These are phyloP conservation scores for Diaporthe aspalathi DNA, from an alignment of 2,329 filamentous ascomycete species.

Conservation along the genomic window DNA sequence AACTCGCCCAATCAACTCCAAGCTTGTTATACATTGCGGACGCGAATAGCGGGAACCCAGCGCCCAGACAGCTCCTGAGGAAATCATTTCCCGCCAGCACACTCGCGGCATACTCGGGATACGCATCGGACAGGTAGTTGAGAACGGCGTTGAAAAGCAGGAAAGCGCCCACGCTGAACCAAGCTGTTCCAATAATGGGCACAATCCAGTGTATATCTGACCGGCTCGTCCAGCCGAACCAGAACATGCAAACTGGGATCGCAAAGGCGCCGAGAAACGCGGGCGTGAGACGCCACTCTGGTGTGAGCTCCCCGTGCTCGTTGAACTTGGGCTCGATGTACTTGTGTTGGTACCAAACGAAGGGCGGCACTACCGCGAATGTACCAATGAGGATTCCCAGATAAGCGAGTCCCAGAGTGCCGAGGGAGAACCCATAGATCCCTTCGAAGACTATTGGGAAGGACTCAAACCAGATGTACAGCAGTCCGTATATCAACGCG, in stretches of 20 bases:
- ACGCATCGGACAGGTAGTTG: not conserved
- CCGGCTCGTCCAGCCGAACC: conserved; percentile 71
- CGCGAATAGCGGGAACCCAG: conserved; percentile 1
- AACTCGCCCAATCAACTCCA: not conserved
- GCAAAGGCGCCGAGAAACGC: conserved; percentile 2
- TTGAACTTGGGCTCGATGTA: not conserved
- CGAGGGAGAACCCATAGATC: not conserved
- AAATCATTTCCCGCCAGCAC: not conserved
- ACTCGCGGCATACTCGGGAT: not conserved
- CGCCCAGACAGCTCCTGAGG: not conserved
- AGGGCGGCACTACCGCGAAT: not conserved
- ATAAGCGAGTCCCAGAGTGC: not conserved
- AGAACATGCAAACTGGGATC: conserved; percentile 60
- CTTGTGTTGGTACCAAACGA: not conserved
- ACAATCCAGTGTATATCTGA: conserved; percentile 68
- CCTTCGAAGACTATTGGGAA: conserved; percentile 15
- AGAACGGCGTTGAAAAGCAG: conserved; percentile 3
- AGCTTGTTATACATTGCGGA: no score
- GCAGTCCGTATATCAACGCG: not conserved
- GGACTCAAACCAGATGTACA: conserved; percentile 16
- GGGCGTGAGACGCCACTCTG: not conserved
- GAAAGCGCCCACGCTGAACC: conserved; percentile 50
- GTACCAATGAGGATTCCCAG: not conserved
- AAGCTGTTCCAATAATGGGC: conserved; percentile 62
- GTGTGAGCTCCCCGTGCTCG: no score